These are phyloP conservation scores for Candida michaelii DNA, from an alignment of 805 yeast species.

Conservation along the genomic window DNA sequence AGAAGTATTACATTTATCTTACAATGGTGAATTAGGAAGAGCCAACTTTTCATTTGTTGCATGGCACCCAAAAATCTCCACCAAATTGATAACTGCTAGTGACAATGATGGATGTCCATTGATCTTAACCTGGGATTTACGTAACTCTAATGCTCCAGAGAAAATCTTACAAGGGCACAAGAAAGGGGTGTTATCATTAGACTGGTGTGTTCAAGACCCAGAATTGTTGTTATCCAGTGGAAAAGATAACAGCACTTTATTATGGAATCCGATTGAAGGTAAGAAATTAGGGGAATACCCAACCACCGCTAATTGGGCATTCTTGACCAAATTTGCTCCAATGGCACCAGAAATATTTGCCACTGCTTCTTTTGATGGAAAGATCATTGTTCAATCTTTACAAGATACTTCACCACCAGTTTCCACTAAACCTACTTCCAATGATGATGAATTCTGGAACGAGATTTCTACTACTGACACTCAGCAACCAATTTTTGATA, in stretches of 20 bases:
- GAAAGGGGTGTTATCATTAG: constrained; percentile 84
- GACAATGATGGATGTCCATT: constrained; percentile 78
- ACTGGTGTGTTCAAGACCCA: constrained; percentile 90
- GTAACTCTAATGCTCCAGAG: constrained; percentile 92
- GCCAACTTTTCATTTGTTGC: constrained; percentile 78
- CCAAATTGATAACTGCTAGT: constrained; percentile 85
- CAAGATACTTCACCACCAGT: constrained; percentile 78
- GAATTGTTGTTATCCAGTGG: constrained; percentile 83
- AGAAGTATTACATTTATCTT: constrained; percentile 83
- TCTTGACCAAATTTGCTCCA: constrained; percentile 86
- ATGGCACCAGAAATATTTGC: constrained; percentile 86
- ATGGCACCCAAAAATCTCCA: constrained; percentile 93
- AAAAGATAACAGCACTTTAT: constrained; percentile 78
- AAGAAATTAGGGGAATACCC: constrained; percentile 82
- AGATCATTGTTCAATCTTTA: constrained; percentile 74
- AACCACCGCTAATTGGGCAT: constrained; percentile 90
- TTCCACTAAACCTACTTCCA: constrained; percentile 37
- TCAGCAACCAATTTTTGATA: constrained; percentile 68
- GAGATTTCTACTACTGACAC: constrained; percentile 65
- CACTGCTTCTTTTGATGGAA: constrained; percentile 84
- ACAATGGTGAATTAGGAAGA: constrained; percentile 53
- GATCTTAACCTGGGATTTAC: constrained; percentile 87
- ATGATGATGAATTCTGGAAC: constrained; percentile 84
- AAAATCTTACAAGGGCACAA: constrained; percentile 72
- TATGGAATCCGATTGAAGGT: constrained; percentile 89